Evolutionary conservation across 495 filamentous ascomycete genomes (phyloP).

Genomic region (Trichodelitschia bisporula): DNA sequence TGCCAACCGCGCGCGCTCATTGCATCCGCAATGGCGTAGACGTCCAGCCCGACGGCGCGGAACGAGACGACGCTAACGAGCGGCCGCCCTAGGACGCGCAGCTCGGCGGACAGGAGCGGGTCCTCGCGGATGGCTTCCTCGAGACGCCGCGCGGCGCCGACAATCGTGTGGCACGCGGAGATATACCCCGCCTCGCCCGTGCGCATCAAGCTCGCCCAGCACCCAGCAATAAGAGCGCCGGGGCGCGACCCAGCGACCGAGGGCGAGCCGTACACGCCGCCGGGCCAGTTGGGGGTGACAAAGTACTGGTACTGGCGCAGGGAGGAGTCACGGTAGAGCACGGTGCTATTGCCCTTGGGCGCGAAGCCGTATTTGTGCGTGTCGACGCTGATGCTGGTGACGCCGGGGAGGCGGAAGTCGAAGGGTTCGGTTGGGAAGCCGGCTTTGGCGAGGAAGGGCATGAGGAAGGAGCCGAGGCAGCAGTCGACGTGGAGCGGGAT

Average conservation of each 20-base stretch:
- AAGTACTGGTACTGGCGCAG: conserved; percentile 86
- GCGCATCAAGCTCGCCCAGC: conserved; percentile 75
- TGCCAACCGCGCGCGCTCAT: conserved; percentile 83
- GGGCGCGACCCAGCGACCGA: conserved; percentile 76
- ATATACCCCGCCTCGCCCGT: conserved; percentile 83
- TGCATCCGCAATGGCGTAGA: conserved; percentile 26
- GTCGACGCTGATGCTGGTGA: conserved; percentile 86
- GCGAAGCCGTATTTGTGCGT: conserved; percentile 99
- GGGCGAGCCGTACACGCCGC: conserved; percentile 87
- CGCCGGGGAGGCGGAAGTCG: conserved; percentile 83
- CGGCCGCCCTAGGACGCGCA: conserved; percentile 63
- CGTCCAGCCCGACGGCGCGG: conserved; percentile 19
- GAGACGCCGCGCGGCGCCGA: conserved; percentile 68
- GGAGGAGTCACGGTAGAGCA: conserved; percentile 62
- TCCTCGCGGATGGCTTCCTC: conserved; percentile 45
- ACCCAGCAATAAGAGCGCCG: conserved; percentile 79
- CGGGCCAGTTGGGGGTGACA: conserved; percentile 81
- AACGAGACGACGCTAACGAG: conserved; percentile 83
- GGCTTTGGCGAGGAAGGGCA: conserved; percentile 74
- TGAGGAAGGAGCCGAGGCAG: conserved; percentile 84
- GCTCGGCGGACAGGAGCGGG: conserved; percentile 37
- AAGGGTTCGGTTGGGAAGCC: conserved; percentile 72
- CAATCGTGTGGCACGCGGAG: conserved; percentile 58
- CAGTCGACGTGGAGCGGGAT: conserved; percentile 91
- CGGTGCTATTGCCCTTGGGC: conserved; percentile 80